A percentile compares a stretch with the other conserved stretches of the same genome.
These are phyloP conservation scores for Coemansia sp. DNA, from an alignment of 192 early-diverging fungal species.

Conservation along the genomic window DNA sequence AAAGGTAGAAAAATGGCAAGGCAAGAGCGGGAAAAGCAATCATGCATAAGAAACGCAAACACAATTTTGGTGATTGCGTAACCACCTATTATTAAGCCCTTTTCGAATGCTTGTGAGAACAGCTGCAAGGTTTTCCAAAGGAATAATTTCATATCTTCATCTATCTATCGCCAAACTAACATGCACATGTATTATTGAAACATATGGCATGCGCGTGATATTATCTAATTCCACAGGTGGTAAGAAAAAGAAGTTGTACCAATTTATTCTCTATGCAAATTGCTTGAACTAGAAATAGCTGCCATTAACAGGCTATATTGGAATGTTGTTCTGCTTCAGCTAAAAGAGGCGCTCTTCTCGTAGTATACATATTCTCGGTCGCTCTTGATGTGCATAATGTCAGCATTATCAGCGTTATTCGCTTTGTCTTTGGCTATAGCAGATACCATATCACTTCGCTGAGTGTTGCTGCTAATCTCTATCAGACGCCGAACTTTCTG, in stretches of 20 bases:
- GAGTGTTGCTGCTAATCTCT: slow-evolving; percentile 80
- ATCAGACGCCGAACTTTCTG: slow-evolving; percentile 80
- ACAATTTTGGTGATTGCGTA: background rate
- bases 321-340: background rate
- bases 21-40: background rate
- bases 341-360: background rate
- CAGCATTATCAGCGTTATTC: background rate
- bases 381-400: background rate
- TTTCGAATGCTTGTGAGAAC: too few relatives aligned
- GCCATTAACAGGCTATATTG: too few relatives aligned
- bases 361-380: background rate
- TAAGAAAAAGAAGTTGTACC: too few relatives aligned
- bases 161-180: too few relatives aligned
- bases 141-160: too few relatives aligned
- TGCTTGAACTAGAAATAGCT: too few relatives aligned
- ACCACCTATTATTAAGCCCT: background rate
- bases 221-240: too few relatives aligned
- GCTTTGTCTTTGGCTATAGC: background rate
- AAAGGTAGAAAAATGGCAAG: background rate
- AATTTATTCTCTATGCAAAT: too few relatives aligned
- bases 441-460: background rate
- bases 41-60: too few relatives aligned
- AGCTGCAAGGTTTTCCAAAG: too few relatives aligned
- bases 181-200: too few relatives aligned
- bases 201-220: too few relatives aligned